A percentile compares a stretch with the other conserved stretches of the same genome.
Evolutionary conservation across 305 asterid species (phyloP).

Genomic region (Plantago rigida): DNA sequence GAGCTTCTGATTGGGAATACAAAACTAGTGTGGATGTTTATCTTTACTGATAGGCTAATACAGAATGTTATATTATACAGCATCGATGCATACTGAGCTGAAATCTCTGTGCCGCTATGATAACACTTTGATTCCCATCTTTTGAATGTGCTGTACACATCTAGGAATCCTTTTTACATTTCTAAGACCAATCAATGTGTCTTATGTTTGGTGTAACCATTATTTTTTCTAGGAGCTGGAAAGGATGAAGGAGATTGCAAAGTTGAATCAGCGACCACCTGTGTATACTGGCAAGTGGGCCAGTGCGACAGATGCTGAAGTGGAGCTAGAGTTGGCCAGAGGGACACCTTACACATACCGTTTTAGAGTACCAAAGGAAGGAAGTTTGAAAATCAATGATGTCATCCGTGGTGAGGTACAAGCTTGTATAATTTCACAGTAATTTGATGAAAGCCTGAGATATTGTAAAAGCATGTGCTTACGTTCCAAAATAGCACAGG

Average conservation of each 20-base stretch:
- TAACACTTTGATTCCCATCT: neutral
- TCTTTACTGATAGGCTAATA: neutral
- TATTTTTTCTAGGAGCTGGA: conserved; percentile 62
- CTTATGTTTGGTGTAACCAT: conserved; percentile 19
- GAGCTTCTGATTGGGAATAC: neutral
- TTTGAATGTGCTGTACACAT: neutral
- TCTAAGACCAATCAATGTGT: neutral
- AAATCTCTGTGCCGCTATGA: neutral
- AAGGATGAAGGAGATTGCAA: conserved; percentile 81
- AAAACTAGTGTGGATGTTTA: neutral
- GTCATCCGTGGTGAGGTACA: conserved; percentile 87
- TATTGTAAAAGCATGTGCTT: conserved; percentile 1
- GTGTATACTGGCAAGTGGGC: conserved; percentile 89
- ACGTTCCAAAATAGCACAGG: neutral
- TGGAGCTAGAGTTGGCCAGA: conserved; percentile 59
- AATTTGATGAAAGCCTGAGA: conserved; percentile 7
- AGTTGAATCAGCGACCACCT: conserved; percentile 77
- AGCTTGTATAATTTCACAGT: neutral
- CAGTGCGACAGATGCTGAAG: conserved; percentile 57
- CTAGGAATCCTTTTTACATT: neutral
- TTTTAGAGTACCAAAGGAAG: conserved; percentile 77
- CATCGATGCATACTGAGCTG: neutral
- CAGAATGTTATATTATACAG: neutral
- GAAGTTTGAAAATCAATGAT: conserved; percentile 64
- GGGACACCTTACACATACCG: conserved; percentile 83